phyloP scores from a whole-genome alignment of 345 rosid species.

The Combretum micranthum region DNA sequence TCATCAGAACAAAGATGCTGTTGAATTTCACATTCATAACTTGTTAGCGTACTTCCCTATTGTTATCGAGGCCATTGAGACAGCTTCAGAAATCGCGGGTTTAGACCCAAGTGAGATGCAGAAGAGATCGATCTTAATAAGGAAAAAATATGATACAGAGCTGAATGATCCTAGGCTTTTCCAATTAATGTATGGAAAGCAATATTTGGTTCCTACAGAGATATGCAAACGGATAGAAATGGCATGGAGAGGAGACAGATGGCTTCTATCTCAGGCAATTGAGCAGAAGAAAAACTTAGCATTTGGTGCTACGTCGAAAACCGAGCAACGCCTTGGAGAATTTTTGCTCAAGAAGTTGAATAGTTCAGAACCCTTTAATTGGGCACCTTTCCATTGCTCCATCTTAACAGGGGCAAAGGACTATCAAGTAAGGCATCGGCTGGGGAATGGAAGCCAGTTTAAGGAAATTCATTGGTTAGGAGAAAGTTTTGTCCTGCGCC shows the following conservation, averaged over 20 bases:
- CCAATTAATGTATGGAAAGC: conserved; percentile 68
- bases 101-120: conserved; percentile 77
- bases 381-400: conserved; percentile 55
- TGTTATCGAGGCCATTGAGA: conserved; percentile 78
- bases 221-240: conserved; percentile 42
- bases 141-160: conserved; percentile 58
- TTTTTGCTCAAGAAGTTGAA: conserved; percentile 53
- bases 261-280: conserved; percentile 60
- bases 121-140: conserved; percentile 52
- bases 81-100: conserved; percentile 77
- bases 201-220: conserved; percentile 58
- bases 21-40: conserved; percentile 80
- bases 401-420: conserved; percentile 58
- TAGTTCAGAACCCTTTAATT: conserved; percentile 27
- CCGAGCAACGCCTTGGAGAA: conserved; percentile 56
- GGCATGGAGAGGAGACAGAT: conserved; percentile 69
- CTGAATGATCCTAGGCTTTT: conserved; percentile 81
- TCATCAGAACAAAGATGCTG: conserved; percentile 74
- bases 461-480: conserved; percentile 96
- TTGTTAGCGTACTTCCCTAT: conserved; percentile 58
- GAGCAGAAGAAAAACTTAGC: conserved; percentile 43
- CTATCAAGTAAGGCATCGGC: conserved; percentile 59
- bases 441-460: conserved; percentile 54
- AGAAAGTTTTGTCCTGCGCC: conserved; percentile 59
- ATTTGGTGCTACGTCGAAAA: conserved; percentile 35